Conservation (phyloP, 2,329 filamentous ascomycete species). For the Phialophora chinensis region DNA sequence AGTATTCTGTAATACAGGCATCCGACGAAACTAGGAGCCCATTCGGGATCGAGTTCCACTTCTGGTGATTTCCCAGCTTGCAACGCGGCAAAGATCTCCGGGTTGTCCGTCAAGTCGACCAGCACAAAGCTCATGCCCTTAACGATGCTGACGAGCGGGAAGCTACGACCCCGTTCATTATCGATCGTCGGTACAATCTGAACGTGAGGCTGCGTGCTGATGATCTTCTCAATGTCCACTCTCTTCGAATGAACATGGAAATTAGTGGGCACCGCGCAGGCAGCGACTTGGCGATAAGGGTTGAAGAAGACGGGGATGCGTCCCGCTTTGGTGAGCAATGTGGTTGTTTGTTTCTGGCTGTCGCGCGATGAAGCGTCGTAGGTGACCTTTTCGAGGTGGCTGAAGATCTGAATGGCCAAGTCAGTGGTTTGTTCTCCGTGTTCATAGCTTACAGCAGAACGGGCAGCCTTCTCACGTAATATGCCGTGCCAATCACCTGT, state of each 20-base stretch:
- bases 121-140: slow-evolving; percentile 67
- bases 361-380: slow-evolving; percentile 30
- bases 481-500: slow-evolving; percentile 61
- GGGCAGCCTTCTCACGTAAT: slow-evolving; percentile 48
- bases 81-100: slow-evolving; percentile 38
- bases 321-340: slow-evolving; percentile 50
- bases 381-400: slow-evolving; percentile 25
- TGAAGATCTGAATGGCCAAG: slow-evolving; percentile 24
- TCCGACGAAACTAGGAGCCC: slow-evolving; percentile 42
- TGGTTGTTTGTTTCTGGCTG: slow-evolving; percentile 36
- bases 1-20: slow-evolving; percentile 44
- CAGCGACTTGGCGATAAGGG: slow-evolving; percentile 53
- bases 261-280: slow-evolving; percentile 70
- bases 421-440: not conserved
- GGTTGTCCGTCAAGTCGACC: slow-evolving; percentile 42
- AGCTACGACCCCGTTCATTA: slow-evolving; percentile 42
- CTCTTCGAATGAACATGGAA: slow-evolving; percentile 63
- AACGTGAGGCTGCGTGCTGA: slow-evolving; percentile 41
- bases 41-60: slow-evolving; percentile 42
- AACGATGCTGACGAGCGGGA: slow-evolving; percentile 68
- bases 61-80: slow-evolving; percentile 40
- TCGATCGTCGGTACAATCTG: slow-evolving; percentile 39
- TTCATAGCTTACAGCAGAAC: not conserved
- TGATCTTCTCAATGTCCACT: slow-evolving; percentile 42
- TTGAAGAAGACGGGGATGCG: slow-evolving; percentile 52